Base-by-base conservation (phyloP, 2,329 filamentous ascomycete species). In the Ophiostoma montium region DNA sequence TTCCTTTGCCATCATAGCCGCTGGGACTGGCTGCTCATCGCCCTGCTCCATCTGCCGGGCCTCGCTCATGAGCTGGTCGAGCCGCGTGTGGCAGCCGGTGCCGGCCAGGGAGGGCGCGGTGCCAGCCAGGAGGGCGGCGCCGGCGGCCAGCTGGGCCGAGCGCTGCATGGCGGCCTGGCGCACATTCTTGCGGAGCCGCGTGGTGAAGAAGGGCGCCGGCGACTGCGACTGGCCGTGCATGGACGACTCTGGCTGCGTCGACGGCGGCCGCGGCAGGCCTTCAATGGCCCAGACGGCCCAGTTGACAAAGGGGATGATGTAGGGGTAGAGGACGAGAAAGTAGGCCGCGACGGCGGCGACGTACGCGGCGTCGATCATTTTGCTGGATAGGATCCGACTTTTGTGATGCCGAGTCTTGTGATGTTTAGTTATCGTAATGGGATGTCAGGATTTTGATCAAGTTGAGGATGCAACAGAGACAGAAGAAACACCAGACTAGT, bases 211-310 rank as follows among this genome's bases (percentile, higher is more conserved):
- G 23, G 5, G 4, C 23, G 4, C 5, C 23, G 23, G 23, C 23
- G 23, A 27, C 23, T 4, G 23, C 4, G 23, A 27, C 15, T 23
- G 21, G 23, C 39, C 39, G 2, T 27, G 13, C 10, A 7, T 5
- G 2, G 30, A 21, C 2, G 31, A 9, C 10, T 18, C 7, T 9
- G 31, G 16, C 27, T 32, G 31, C 5, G 27, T 16, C 27, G 27
- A 27, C 16, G 27, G 42, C 16, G 42, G 42, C 16, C n/a, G 42
- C 16, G 42, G 42, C 5, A 44, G 30, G 8, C 42, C 42, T n/a
- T 44, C 42, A 16, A 44, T 31, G 30, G 27, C 27, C 42, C 42
- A 44, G n/a, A 44, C 42, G 10, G 42, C 30, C 42, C 42, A 44
- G 27, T n/a, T 44, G 42, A 44, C n/a, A 15, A 33, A 31, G 15